Percentiles rank a stretch among this genome's conserved stretches.
Conservation (phyloP, 352 stramenopile species). For the Phytophthora hybrid region DNA sequence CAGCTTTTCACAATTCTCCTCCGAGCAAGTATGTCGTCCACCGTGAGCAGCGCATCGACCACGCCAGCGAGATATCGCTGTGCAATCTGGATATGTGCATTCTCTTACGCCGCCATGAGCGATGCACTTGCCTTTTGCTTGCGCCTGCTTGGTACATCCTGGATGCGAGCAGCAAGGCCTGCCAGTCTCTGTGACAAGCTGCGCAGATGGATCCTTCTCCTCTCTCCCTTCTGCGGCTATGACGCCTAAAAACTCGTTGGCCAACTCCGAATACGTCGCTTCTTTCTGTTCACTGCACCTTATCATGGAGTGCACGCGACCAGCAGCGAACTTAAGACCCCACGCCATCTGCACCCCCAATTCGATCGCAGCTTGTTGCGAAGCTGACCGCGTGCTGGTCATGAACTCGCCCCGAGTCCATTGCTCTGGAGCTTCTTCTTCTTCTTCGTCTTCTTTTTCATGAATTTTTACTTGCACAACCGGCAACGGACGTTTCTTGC, state of each 20-base stretch:
- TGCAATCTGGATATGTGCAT: conserved; percentile 25
- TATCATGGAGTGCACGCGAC: conserved; percentile 34
- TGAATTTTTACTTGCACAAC: too few relatives aligned
- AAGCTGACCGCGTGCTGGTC: conserved; percentile 13
- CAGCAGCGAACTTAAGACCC: conserved; percentile 20
- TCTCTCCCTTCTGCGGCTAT: neutral
- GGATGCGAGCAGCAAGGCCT: conserved; percentile 21
- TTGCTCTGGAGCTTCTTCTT: neutral
- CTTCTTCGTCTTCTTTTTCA: neutral
- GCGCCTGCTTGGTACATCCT: conserved; percentile 31
- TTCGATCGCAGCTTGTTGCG: conserved; percentile 22
- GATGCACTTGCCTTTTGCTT: conserved; percentile 37
- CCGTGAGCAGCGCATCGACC: conserved; percentile 27
- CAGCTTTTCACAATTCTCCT: conserved; percentile 24
- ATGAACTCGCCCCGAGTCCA: conserved; percentile 26
- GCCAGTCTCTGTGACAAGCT: neutral
- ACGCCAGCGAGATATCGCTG: conserved; percentile 10
- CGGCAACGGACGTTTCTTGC: conserved; percentile 2
- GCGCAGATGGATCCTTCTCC: neutral
- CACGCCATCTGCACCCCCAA: conserved; percentile 18
- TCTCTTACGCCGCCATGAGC: conserved; percentile 25
- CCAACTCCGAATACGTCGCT: neutral
- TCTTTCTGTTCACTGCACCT: conserved; percentile 8
- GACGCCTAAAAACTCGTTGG: conserved; percentile 2
- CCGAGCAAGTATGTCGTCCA: conserved; percentile 20